phyloP scores from a whole-genome alignment of 441 rosid species.

The Macaranga tanarius region DNA sequence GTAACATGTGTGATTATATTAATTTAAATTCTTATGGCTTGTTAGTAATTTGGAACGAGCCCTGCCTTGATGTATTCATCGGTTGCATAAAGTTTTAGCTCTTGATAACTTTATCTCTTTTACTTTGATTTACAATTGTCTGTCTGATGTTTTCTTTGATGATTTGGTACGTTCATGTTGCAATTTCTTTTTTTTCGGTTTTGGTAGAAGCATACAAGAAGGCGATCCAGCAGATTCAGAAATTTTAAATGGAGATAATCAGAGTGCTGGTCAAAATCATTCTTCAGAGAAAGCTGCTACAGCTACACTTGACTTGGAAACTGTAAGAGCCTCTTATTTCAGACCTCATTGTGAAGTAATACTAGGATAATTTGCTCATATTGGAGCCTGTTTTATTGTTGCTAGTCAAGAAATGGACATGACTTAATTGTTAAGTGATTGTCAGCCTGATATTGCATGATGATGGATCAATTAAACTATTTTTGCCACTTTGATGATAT shows the following conservation, averaged over 20 bases:
- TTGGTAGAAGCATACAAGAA: slow-evolving; percentile 60
- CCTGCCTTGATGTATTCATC: background rate
- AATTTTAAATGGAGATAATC: slow-evolving; percentile 54
- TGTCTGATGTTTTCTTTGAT: background rate
- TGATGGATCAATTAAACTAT: slow-evolving; percentile 2
- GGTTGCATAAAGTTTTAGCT: background rate
- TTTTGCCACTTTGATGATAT: slow-evolving; percentile 3
- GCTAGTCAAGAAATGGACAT: background rate
- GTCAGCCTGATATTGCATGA: slow-evolving; percentile 9
- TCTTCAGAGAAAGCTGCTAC: slow-evolving; percentile 46
- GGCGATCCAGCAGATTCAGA: slow-evolving; percentile 47
- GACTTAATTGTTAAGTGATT: slow-evolving; percentile 19
- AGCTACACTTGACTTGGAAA: slow-evolving; percentile 35
- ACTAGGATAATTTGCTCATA: background rate
- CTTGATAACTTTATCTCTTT: background rate
- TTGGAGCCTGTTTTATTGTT: background rate
- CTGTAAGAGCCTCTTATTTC: slow-evolving; percentile 40
- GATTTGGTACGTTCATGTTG: slow-evolving; percentile 15
- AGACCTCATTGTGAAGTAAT: background rate
- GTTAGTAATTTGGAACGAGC: slow-evolving; percentile 8
- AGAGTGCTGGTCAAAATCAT: slow-evolving; percentile 45
- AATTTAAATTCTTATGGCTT: background rate
- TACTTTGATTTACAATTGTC: background rate
- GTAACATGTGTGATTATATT: background rate
- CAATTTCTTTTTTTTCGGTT: slow-evolving; percentile 19